Base-by-base conservation (phyloP, 208 protist species). In the Leishmania arabica region DNA sequence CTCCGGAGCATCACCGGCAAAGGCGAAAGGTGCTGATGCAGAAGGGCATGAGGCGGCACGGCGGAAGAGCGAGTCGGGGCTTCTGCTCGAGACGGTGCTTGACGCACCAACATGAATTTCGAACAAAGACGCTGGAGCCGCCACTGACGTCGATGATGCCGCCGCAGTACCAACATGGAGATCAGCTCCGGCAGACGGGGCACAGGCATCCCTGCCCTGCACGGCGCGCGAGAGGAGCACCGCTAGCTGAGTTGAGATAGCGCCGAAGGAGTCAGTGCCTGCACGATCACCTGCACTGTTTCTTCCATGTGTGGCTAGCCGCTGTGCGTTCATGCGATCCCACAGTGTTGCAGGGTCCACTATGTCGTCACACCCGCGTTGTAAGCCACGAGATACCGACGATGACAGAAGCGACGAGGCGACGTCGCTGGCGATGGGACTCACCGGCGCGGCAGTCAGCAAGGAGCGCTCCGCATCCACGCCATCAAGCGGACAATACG, bases 381-480 rank as follows among this genome's bases (percentile, higher is more conserved):
- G 27, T 19, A 27, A 47, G n/a, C n/a, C 15, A 13, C 53, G 72
- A 40, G 51, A 58, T 49, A 31, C 53, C 45, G 66, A 37, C n/a
- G 40, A 80, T 42, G 82, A 86, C 1, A 78, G 78, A 6, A 82
- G 37, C 31, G 82, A 86, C 34, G 72, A 60, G 24, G 78, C 78
- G 27, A 47, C 77, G 73, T 79, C 77, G 68, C 78, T 86, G 19
- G 17, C 77, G 42, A 86, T 86, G 15, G 78, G 77, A 45, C 82
- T 86, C 51, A 82, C 66, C 5, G 54, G 78, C 3, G 78, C 78
- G 1, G 82, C 60, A 15, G 72, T 82, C 51, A 77, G 53, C 53
- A 40, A 56, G 53, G 72, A 64, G 53, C 34, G n/a, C n/a, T 42
- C 72, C 72, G 51, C 34, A 34, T 31, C 19, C 51, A 40, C 34